phyloP scores from a whole-genome alignment of 2,329 filamentous ascomycete species.

The Fusarium guadeloupense region DNA sequence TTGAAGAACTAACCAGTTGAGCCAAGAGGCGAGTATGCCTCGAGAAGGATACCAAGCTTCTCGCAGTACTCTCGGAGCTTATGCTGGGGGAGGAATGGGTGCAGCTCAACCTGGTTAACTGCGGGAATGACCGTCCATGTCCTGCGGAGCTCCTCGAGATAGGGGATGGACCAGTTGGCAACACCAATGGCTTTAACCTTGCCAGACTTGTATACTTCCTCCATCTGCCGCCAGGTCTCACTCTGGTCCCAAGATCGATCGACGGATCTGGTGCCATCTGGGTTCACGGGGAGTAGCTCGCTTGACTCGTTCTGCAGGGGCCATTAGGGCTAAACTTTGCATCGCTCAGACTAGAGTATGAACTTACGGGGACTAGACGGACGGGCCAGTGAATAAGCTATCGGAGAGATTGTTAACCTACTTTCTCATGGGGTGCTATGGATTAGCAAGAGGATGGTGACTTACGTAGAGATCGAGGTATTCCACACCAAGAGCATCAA shows the following conservation, averaged over 20 bases:
- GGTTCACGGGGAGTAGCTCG: slow-evolving; percentile 37
- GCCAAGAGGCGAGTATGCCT: slow-evolving; percentile 26
- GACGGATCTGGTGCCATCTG: slow-evolving; percentile 36
- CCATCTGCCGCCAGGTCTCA: slow-evolving; percentile 33
- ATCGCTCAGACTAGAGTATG: background rate
- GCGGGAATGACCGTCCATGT: background rate
- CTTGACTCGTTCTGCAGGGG: slow-evolving; percentile 11
- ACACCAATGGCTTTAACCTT: slow-evolving; percentile 66
- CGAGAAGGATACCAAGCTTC: background rate
- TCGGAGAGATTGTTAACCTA: background rate
- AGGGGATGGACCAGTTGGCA: slow-evolving; percentile 44
- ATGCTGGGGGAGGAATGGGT: slow-evolving; percentile 7
- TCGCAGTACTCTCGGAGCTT: slow-evolving; percentile 2
- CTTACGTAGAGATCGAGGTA: slow-evolving; percentile 54
- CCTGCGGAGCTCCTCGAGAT: slow-evolving; percentile 37
- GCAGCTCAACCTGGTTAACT: slow-evolving; percentile 6
- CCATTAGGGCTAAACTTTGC: background rate
- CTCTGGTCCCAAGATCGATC: slow-evolving; percentile 13
- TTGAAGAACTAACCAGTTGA: background rate
- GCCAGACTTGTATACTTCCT: slow-evolving; percentile 35
- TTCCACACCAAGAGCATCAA: slow-evolving; percentile 55
- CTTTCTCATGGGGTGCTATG: background rate
- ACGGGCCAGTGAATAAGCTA: slow-evolving; percentile 66
- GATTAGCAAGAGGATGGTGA: background rate
- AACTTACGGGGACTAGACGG: slow-evolving; percentile 11